Percentiles rank a stretch among this genome's conserved stretches.
Conservation (phyloP, 352 stramenopile species). For the Phytophthora multivora region DNA sequence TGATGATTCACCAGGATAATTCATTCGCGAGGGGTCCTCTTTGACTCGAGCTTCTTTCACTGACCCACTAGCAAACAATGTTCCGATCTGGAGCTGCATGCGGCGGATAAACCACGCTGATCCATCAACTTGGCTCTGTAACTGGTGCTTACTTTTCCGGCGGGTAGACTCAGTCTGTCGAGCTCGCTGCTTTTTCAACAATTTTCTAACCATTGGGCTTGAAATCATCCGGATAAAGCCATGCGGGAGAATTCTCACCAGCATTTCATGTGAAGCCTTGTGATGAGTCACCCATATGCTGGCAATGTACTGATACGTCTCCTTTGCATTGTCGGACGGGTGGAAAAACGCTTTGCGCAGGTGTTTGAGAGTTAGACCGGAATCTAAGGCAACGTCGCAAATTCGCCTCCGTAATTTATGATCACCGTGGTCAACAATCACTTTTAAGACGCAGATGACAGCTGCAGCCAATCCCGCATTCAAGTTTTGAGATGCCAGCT, state of each 20-base stretch:
- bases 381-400: slow-evolving; percentile 73
- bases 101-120: slow-evolving; percentile 75
- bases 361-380: slow-evolving; percentile 56
- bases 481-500: slow-evolving; percentile 48
- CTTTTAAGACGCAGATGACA: slow-evolving; percentile 67
- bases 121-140: slow-evolving; percentile 25
- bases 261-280: slow-evolving; percentile 71
- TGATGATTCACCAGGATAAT: slow-evolving; percentile 77
- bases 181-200: slow-evolving; percentile 62
- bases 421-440: slow-evolving; percentile 76
- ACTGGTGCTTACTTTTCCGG: slow-evolving; percentile 33
- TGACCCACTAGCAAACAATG: slow-evolving; percentile 40
- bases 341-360: slow-evolving; percentile 80
- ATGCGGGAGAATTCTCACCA: slow-evolving; percentile 62
- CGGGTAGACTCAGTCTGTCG: slow-evolving; percentile 36
- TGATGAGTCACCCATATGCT: slow-evolving; percentile 84
- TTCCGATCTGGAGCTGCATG: slow-evolving; percentile 65
- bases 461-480: slow-evolving; percentile 66
- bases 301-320: slow-evolving; percentile 75
- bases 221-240: slow-evolving; percentile 84
- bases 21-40: slow-evolving; percentile 59
- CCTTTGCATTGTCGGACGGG: slow-evolving; percentile 51
- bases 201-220: slow-evolving; percentile 57
- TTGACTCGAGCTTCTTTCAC: slow-evolving; percentile 36
- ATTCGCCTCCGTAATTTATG: slow-evolving; percentile 60